Base-by-base conservation (phyloP, 164 flowering plant genomes). In the Aristolochia fimbriata region DNA sequence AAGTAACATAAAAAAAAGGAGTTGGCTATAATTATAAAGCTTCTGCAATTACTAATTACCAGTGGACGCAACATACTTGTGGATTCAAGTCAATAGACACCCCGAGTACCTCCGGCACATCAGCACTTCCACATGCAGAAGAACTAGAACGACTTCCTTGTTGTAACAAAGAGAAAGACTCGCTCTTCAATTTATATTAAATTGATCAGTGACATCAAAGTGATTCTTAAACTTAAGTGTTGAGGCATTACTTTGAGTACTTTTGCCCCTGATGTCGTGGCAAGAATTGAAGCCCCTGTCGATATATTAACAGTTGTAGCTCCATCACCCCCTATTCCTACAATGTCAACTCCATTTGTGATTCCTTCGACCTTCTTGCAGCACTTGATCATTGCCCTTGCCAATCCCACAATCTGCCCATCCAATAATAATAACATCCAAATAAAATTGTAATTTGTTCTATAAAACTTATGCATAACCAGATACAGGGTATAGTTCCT, bases 261-360 rank as follows among this genome's bases (percentile, higher is more conserved):
- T 81, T 80, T 94, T 17, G 88, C 96, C 51, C 99, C 97, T 65
- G 87, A 81, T 48, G 97, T 89, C 10, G 99, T 96, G 61, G 99
- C 91, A 43, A 93, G 83, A 58, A 94, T 87, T 5, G 97, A 82
- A 45, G 97, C 84, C 19, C 99, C 99, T 0, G 99, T 94, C 1
- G 99, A 94, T 25, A 94, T 88, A 66, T 94, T 94, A 20, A 94
- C 97, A 0, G 97, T 94, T 72, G 88, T 86, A 21, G 95, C 97
- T 4, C 99, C 99, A 81, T 94, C 99, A 27, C 97, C 99, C 19
- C 99, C 99, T 0, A 97, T 94, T 52, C 99, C 99, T 64, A 94
- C 99, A 75, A 94, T 94, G 73, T 94, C 99, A 21, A 94, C 95
- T 3, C 63, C 93, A 75, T 80, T 80, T 50, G 10, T 62, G 59